Evolutionary conservation across 192 early-diverging fungal genomes (phyloP).

Genomic region (Podila epicladia): DNA sequence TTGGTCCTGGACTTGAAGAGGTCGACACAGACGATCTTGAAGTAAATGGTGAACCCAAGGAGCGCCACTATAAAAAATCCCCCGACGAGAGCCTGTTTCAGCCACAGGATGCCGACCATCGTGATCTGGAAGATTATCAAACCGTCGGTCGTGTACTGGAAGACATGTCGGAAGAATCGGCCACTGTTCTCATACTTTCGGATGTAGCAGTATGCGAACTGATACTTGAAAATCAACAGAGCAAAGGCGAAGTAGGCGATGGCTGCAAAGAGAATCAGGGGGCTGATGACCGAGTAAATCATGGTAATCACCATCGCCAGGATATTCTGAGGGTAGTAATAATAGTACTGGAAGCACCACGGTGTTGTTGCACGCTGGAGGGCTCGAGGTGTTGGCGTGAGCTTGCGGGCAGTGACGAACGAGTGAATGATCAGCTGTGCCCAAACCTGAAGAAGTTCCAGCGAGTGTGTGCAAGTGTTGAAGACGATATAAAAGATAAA

Average conservation of each 20-base stretch:
- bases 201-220: constrained; percentile 70
- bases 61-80: constrained; percentile 57
- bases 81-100: constrained; percentile 53
- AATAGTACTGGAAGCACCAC: constrained; percentile 69
- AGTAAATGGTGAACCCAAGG: constrained; percentile 56
- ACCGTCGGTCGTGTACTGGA: constrained; percentile 66
- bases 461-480: constrained; percentile 64
- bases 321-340: constrained; percentile 70
- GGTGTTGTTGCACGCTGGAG: constrained; percentile 56
- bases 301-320: constrained; percentile 69
- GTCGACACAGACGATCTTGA: constrained; percentile 55
- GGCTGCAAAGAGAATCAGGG: constrained; percentile 66
- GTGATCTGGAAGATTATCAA: constrained; percentile 67
- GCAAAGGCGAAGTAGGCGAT: constrained; percentile 63
- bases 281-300: constrained; percentile 67
- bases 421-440: constrained; percentile 63
- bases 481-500: constrained; percentile 70
- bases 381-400: constrained; percentile 65
- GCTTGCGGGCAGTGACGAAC: constrained; percentile 53
- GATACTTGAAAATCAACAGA: constrained; percentile 66
- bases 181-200: constrained; percentile 68
- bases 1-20: constrained; percentile 59
- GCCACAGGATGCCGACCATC: constrained; percentile 63
- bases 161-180: constrained; percentile 60
- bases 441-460: constrained; percentile 69